phyloP scores from a whole-genome alignment of 164 flowering plant species.

The Pachysandra terminalis region DNA sequence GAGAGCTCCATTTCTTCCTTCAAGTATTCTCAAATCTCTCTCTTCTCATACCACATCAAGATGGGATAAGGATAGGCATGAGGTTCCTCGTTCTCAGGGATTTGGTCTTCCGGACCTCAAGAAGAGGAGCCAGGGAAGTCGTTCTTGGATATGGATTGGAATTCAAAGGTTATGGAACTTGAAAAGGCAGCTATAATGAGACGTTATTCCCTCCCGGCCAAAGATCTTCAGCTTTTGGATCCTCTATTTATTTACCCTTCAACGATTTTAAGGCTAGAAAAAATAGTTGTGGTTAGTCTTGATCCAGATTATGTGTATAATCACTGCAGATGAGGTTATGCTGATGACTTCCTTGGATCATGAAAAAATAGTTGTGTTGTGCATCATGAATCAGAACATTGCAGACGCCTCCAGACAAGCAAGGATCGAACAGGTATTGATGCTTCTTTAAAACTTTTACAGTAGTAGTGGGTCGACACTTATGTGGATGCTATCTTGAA shows the following conservation, averaged over 20 bases:
- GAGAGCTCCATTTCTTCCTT: conserved; percentile 14
- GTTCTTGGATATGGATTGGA: conserved; percentile 89
- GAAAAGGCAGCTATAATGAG: conserved; percentile 85
- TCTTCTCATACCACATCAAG: conserved; percentile 25
- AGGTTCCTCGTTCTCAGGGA: conserved; percentile 27
- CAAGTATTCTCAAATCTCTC: conserved; percentile 15
- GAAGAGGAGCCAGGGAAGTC: conserved; percentile 83
- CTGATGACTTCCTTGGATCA: conserved; percentile 93
- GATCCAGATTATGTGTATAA: conserved; percentile 93
- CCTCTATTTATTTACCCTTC: conserved; percentile 94
- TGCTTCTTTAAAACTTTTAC: not conserved
- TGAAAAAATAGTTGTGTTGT: conserved; percentile 55
- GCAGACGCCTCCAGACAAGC: conserved; percentile 65
- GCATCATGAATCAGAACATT: conserved; percentile 70
- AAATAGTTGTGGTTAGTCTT: conserved; percentile 86
- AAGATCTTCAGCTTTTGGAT: conserved; percentile 92
- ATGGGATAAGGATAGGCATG: conserved; percentile 19
- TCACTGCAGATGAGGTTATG: conserved; percentile 87
- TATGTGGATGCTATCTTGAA: not conserved
- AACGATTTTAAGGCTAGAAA: conserved; percentile 81
- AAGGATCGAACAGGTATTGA: conserved; percentile 64
- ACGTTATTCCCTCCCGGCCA: conserved; percentile 76
- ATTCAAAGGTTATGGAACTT: conserved; percentile 56
- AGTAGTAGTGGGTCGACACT: not conserved
- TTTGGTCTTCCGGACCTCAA: conserved; percentile 40